Conservation (phyloP, 441 rosid species). For the Pelargonium fulgidum region DNA sequence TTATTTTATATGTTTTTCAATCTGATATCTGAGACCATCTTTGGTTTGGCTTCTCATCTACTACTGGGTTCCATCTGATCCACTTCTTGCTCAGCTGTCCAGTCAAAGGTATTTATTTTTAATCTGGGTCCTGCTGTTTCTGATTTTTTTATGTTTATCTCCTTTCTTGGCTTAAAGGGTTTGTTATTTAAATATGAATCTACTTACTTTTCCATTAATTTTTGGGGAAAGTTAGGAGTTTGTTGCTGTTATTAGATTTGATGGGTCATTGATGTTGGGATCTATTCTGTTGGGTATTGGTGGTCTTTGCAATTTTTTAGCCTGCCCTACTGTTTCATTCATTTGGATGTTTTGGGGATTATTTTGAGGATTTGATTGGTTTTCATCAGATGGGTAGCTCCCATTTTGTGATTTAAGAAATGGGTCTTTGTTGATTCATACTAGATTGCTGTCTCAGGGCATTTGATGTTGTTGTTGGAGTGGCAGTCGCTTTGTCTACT, state of each 20-base stretch:
- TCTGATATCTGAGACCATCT: conserved; percentile 26
- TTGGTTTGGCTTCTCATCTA: conserved; percentile 18
- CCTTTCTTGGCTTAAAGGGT: background rate
- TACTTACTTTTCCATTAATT: background rate
- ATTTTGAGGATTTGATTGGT: conserved; percentile 12
- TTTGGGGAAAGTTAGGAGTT: background rate
- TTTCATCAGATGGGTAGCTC: conserved; percentile 4
- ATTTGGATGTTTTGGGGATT: conserved; percentile 5
- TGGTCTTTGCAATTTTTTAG: background rate
- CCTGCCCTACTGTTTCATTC: background rate
- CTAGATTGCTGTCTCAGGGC: background rate
- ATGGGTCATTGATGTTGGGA: conserved; percentile 5
- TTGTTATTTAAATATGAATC: background rate
- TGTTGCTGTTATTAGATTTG: conserved; percentile 2
- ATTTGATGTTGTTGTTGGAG: background rate
- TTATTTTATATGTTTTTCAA: conserved; percentile 10
- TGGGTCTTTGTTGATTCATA: background rate
- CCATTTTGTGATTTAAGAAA: conserved; percentile 4
- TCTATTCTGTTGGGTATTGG: conserved; percentile 9
- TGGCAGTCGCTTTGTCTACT: background rate
- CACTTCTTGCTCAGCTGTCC: conserved; percentile 17
- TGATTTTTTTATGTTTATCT: background rate
- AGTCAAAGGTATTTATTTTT: conserved; percentile 32
- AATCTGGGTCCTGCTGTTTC: conserved; percentile 29
- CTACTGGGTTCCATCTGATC: conserved; percentile 24